Conservation (phyloP, 345 rosid genomes). For the Mangifera indica region DNA sequence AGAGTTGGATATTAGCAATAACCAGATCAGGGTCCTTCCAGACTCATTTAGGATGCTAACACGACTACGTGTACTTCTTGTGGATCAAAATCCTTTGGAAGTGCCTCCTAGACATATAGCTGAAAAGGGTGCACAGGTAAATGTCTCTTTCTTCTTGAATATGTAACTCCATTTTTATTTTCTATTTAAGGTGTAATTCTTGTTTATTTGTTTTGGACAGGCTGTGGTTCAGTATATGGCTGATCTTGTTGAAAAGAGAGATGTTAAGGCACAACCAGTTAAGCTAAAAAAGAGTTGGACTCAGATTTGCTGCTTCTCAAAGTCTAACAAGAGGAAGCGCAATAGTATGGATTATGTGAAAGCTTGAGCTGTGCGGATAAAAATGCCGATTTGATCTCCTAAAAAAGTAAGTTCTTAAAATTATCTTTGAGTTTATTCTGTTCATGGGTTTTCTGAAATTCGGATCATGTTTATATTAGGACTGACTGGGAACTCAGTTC, state of each 20-base stretch:
- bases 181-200: slow-evolving; percentile 6
- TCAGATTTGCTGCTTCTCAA: slow-evolving; percentile 85
- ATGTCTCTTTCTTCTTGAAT: slow-evolving; percentile 2
- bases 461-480: background rate
- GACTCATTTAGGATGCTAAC: slow-evolving; percentile 79
- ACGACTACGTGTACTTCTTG: slow-evolving; percentile 56
- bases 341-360: slow-evolving; percentile 61
- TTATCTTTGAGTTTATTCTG: background rate
- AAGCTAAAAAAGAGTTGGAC: slow-evolving; percentile 96
- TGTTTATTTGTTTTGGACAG: slow-evolving; percentile 39
- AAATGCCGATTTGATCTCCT: slow-evolving; percentile 14
- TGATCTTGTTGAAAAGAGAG: slow-evolving; percentile 60
- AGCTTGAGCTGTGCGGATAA: slow-evolving; percentile 29
- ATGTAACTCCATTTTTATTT: background rate
- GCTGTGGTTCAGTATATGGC: slow-evolving; percentile 87
- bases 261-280: slow-evolving; percentile 46
- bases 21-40: slow-evolving; percentile 89
- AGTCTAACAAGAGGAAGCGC: slow-evolving; percentile 90
- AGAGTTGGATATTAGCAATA: slow-evolving; percentile 93
- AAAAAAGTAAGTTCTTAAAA: slow-evolving; percentile 32
- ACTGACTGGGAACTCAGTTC: background rate
- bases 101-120: slow-evolving; percentile 80
- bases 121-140: slow-evolving; percentile 93
- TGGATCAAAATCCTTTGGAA: slow-evolving; percentile 80
- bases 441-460: background rate